Percentiles rank a stretch among this genome's conserved stretches.
These are phyloP conservation scores for Trametes villosa DNA, from an alignment of 768 basidiomycete genomes.

Conservation along the genomic window DNA sequence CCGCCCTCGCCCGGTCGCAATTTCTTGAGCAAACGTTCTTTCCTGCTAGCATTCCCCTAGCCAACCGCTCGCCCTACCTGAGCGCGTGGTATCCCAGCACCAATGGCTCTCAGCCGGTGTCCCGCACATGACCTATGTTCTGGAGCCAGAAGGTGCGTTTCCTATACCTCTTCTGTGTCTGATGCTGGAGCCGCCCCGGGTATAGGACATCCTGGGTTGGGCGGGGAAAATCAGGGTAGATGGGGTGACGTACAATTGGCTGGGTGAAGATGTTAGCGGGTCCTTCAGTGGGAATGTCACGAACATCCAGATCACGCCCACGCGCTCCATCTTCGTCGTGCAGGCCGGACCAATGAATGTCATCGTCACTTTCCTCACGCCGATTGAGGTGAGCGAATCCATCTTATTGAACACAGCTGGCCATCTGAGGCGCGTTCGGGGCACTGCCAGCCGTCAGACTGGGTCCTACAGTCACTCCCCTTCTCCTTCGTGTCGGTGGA, in stretches of 20 bases:
- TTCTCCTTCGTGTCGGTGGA: constrained; percentile 43
- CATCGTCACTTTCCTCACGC: constrained; percentile 43
- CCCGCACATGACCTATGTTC: constrained; percentile 25
- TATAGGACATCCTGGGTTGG: constrained; percentile 23
- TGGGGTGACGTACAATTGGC: constrained; percentile 22
- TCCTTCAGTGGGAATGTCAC: constrained; percentile 24
- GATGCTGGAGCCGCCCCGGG: not conserved
- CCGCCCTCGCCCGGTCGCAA: constrained; percentile 2
- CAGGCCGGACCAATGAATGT: constrained; percentile 41
- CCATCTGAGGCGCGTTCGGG: too few relatives aligned
- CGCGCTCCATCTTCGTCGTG: constrained; percentile 38
- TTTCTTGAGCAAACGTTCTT: constrained; percentile 17
- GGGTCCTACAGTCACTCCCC: constrained; percentile 44
- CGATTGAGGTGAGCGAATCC: constrained; percentile 39
- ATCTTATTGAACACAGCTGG: too few relatives aligned
- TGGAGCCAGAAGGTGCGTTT: constrained; percentile 16
- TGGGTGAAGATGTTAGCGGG: constrained; percentile 7
- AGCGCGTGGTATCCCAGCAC: constrained; percentile 25
- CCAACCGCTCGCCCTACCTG: constrained; percentile 34
- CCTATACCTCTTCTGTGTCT: too few relatives aligned
- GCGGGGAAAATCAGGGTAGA: constrained; percentile 27
- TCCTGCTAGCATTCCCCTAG: constrained; percentile 31
- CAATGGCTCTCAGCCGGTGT: constrained; percentile 1
- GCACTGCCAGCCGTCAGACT: constrained; percentile 43
- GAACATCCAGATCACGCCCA: constrained; percentile 38